Percentiles rank a stretch among this genome's conserved stretches.
Evolutionary conservation across 805 yeast species (phyloP).

Genomic region (Saccharomyces kudriavzevii): DNA sequence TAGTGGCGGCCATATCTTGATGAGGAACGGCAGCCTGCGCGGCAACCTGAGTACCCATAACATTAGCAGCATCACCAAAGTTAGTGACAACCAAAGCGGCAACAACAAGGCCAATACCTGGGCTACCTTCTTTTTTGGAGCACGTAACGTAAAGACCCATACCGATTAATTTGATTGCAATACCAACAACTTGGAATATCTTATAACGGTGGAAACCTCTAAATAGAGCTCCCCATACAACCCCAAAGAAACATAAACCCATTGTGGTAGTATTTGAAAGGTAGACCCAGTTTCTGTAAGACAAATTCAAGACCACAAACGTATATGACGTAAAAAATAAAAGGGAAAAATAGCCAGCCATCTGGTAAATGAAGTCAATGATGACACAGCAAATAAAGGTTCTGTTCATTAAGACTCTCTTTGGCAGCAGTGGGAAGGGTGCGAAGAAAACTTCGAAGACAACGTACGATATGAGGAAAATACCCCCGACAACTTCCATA

Average conservation of each 20-base stretch:
- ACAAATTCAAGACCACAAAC: slow-evolving; percentile 28
- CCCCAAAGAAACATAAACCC: slow-evolving; percentile 33
- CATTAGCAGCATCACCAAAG: slow-evolving; percentile 35
- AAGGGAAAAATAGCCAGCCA: slow-evolving; percentile 26
- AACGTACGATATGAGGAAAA: slow-evolving; percentile 29
- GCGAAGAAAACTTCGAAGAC: slow-evolving; percentile 33
- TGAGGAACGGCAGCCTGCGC: slow-evolving; percentile 37
- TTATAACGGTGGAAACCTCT: slow-evolving; percentile 34
- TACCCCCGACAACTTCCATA: slow-evolving; percentile 36
- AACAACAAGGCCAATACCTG: slow-evolving; percentile 22
- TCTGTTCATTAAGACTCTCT: slow-evolving; percentile 31
- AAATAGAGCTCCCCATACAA: slow-evolving; percentile 31
- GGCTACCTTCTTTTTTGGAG: slow-evolving; percentile 9
- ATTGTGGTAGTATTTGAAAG: slow-evolving; percentile 33
- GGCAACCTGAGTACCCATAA: slow-evolving; percentile 32
- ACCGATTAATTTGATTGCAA: slow-evolving; percentile 30
- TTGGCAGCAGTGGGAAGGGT: slow-evolving; percentile 34
- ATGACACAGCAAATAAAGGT: slow-evolving; percentile 32
- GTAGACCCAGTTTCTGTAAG: slow-evolving; percentile 32
- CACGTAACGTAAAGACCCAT: slow-evolving; percentile 22
- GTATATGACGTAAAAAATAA: slow-evolving; percentile 33
- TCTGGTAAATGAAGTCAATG: slow-evolving; percentile 30
- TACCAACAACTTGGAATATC: slow-evolving; percentile 30
- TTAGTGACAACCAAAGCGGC: slow-evolving; percentile 32
- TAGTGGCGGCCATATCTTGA: slow-evolving; percentile 36